Conservation (phyloP, 192 early-diverging fungal genomes). For the Backusella australiensis region DNA sequence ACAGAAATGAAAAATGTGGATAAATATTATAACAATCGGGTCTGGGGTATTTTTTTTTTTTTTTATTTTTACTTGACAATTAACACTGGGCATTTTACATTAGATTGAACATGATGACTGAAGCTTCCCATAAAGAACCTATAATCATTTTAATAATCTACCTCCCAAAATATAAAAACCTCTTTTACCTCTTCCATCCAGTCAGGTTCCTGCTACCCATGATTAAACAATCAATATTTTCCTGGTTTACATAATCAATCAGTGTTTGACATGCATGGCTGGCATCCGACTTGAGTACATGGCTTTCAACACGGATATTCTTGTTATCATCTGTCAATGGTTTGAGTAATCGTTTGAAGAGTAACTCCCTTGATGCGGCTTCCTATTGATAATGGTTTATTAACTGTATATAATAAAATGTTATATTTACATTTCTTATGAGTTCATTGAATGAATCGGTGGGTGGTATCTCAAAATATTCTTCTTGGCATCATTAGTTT, state of each 20-base stretch:
- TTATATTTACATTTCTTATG: conserved; percentile 3
- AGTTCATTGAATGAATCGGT: conserved; percentile 2
- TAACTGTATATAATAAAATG: not conserved
- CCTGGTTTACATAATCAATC: conserved; percentile 30
- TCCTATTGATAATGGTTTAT: not conserved
- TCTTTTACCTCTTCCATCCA: conserved; percentile 36
- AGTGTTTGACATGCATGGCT: conserved; percentile 25
- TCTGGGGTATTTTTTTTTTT: no score
- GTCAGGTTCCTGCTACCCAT: conserved; percentile 37
- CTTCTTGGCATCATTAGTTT: not conserved
- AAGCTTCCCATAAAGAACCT: conserved; percentile 38
- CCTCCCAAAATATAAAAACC: no score
- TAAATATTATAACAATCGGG: no score
- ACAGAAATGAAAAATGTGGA: no score
- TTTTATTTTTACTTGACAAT: conserved; percentile 25
- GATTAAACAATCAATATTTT: conserved; percentile 33
- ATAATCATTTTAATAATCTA: not conserved
- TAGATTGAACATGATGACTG: conserved; percentile 35
- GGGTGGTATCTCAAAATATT: not conserved
- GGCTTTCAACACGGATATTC: conserved; percentile 7
- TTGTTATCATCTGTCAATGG: not conserved
- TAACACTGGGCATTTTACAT: conserved; percentile 37
- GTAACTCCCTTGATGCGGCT: not conserved
- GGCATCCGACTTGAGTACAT: conserved; percentile 18
- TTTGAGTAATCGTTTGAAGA: not conserved